These are phyloP conservation scores for Malassezia arunalokei DNA, from an alignment of 1,284 basidiomycete genomes.

Conservation along the genomic window DNA sequence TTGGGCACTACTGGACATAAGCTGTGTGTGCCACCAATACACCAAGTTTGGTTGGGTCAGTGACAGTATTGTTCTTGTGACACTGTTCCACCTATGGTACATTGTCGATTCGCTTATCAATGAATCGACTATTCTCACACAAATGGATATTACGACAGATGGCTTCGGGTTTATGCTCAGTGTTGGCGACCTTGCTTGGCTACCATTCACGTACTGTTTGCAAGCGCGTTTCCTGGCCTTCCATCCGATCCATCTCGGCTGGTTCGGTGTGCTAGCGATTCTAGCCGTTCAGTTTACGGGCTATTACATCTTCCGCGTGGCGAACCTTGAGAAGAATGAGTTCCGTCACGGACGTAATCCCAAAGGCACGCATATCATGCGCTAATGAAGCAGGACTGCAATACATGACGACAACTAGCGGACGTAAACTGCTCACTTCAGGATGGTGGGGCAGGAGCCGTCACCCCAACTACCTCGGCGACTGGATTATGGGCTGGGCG, in stretches of 20 bases:
- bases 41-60: slow-evolving; percentile 64
- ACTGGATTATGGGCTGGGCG: slow-evolving; percentile 73
- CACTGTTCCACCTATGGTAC: slow-evolving; percentile 77
- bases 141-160: slow-evolving; percentile 96
- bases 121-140: slow-evolving; percentile 64
- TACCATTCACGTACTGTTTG: slow-evolving; percentile 85
- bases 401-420: slow-evolving; percentile 70
- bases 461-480: slow-evolving; percentile 66
- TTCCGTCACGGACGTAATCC: slow-evolving; percentile 88
- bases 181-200: slow-evolving; percentile 83
- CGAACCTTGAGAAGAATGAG: slow-evolving; percentile 89
- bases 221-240: slow-evolving; percentile 91
- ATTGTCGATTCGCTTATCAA: slow-evolving; percentile 55
- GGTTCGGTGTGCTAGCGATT: slow-evolving; percentile 55
- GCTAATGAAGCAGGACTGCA: slow-evolving; percentile 52
- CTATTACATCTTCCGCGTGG: slow-evolving; percentile 78
- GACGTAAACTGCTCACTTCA: slow-evolving; percentile 78
- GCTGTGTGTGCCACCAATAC: slow-evolving; percentile 82
- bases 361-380: slow-evolving; percentile 52
- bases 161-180: slow-evolving; percentile 98
- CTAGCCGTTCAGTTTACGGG: slow-evolving; percentile 62
- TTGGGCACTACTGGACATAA: slow-evolving; percentile 82
- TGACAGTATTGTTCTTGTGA: slow-evolving; percentile 81
- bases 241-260: slow-evolving; percentile 66
- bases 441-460: slow-evolving; percentile 95